Percentiles rank a stretch among this genome's conserved stretches.
phyloP scores from a whole-genome alignment of 139 green algal species.

The Bryopsis sp. region DNA sequence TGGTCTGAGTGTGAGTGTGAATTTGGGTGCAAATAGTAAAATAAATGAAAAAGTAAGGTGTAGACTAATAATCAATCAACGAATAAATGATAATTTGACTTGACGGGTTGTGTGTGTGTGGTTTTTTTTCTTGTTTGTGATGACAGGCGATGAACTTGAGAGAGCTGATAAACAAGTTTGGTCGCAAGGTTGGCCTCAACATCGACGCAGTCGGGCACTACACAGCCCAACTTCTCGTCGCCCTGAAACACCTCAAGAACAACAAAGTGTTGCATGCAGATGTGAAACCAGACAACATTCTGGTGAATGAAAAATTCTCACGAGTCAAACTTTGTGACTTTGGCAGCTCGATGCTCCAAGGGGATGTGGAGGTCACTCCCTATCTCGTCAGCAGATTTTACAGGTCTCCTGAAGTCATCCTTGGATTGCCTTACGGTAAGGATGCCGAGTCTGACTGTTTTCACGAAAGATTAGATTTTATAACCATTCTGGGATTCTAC shows the following conservation, averaged over 20 bases:
- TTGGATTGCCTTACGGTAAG: slow-evolving; percentile 87
- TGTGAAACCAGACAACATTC: slow-evolving; percentile 99
- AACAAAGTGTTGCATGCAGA: slow-evolving; percentile 86
- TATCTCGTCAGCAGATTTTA: slow-evolving; percentile 98
- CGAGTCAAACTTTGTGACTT: slow-evolving; percentile 80
- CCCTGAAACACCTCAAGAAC: slow-evolving; percentile 74
- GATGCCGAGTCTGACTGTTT: not conserved
- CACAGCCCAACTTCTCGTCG: slow-evolving; percentile 84
- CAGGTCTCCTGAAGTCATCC: slow-evolving; percentile 88
- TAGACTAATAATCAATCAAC: no score
- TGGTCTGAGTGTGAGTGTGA: no score
- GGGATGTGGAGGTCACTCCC: slow-evolving; percentile 93
- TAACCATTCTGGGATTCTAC: slow-evolving; percentile 19
- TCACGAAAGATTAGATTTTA: not conserved
- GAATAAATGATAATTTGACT: no score
- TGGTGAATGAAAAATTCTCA: slow-evolving; percentile 73
- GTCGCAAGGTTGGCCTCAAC: slow-evolving; percentile 87
- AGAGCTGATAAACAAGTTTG: slow-evolving; percentile 92
- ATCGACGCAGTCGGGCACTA: slow-evolving; percentile 85
- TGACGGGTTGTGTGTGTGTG: no score
- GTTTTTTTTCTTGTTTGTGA: no score
- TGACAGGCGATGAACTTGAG: slow-evolving; percentile 80
- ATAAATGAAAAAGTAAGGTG: no score
- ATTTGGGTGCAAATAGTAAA: no score
- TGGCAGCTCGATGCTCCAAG: slow-evolving; percentile 83